Evolutionary conservation across 1,284 basidiomycete species (phyloP).

Genomic region (Heterobasidion irregulare): DNA sequence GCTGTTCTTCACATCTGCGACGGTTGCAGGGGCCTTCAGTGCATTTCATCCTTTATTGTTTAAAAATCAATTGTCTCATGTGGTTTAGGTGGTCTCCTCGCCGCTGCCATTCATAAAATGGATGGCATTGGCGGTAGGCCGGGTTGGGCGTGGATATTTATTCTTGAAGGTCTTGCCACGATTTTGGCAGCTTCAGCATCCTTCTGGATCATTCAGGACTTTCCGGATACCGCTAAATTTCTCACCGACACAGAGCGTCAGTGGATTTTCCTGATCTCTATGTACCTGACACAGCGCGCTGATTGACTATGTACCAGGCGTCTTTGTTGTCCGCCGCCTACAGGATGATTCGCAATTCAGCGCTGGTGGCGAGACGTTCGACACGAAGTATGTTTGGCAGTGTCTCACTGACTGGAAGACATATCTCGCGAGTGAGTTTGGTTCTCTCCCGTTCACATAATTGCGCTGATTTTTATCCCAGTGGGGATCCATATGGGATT

Average conservation of each 20-base stretch:
- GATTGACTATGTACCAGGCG: conserved; percentile 18
- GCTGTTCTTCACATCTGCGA: conserved; percentile 66
- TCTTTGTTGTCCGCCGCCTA: conserved; percentile 37
- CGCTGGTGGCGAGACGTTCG: conserved; percentile 40
- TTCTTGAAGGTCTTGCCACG: conserved; percentile 69
- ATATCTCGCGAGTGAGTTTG: conserved; percentile 32
- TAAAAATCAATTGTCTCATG: background rate
- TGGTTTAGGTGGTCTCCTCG: conserved; percentile 46
- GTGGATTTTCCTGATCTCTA: conserved; percentile 6
- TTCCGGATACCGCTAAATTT: conserved; percentile 53
- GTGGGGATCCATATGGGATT: conserved; percentile 42
- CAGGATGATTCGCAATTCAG: conserved; percentile 39
- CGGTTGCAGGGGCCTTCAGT: conserved; percentile 65
- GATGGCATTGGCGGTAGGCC: conserved; percentile 54
- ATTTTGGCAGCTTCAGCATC: conserved; percentile 40
- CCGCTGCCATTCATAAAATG: conserved; percentile 64
- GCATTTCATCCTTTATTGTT: conserved; percentile 11
- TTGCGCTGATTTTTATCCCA: conserved; percentile 9
- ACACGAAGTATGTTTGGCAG: conserved; percentile 35
- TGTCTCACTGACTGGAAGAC: conserved; percentile 45
- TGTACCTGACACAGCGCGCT: background rate
- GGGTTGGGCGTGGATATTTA: conserved; percentile 66
- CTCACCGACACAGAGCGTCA: conserved; percentile 39
- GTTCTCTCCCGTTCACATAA: background rate
- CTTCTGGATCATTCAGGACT: conserved; percentile 52